phyloP scores from a whole-genome alignment of 2,329 filamentous ascomycete species.

The Trichoderma semiorbis region DNA sequence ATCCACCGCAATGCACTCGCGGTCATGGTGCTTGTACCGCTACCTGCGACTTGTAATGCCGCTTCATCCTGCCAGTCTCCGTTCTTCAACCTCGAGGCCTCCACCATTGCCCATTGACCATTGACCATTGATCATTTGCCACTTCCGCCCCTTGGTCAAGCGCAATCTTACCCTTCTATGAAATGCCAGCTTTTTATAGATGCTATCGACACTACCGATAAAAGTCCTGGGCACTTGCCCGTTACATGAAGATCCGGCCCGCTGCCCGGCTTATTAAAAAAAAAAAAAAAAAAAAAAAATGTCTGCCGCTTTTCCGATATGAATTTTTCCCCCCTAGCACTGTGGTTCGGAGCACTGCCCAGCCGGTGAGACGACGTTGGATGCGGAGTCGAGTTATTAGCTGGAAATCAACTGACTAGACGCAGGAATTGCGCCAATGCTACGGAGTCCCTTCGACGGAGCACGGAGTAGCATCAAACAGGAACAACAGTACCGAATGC shows the following conservation, averaged over 20 bases:
- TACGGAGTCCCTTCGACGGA: not conserved
- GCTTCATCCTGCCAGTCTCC: not conserved
- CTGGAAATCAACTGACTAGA: not conserved
- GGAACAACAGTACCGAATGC: not conserved
- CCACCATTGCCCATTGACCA: not conserved
- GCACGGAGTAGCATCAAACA: not conserved
- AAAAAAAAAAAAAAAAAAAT: not conserved
- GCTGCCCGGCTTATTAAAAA: not conserved
- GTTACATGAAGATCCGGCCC: constrained; percentile 3
- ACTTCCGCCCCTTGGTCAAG: not conserved
- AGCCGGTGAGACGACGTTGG: constrained; percentile 3
- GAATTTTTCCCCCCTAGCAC: not conserved
- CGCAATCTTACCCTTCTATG: constrained; percentile 2
- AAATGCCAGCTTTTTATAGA: constrained; percentile 1
- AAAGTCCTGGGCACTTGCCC: not conserved
- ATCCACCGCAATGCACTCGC: constrained; percentile 11
- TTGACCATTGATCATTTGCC: not conserved
- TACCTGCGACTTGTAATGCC: not conserved
- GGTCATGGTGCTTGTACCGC: not conserved
- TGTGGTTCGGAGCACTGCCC: not conserved
- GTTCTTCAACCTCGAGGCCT: constrained; percentile 7
- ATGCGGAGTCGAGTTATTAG: not conserved
- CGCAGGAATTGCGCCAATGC: not conserved
- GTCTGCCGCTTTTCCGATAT: constrained; percentile 10
- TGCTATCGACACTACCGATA: not conserved